Base-by-base conservation (phyloP, 2,329 filamentous ascomycete species). In the Sarocladium brachiariae region DNA sequence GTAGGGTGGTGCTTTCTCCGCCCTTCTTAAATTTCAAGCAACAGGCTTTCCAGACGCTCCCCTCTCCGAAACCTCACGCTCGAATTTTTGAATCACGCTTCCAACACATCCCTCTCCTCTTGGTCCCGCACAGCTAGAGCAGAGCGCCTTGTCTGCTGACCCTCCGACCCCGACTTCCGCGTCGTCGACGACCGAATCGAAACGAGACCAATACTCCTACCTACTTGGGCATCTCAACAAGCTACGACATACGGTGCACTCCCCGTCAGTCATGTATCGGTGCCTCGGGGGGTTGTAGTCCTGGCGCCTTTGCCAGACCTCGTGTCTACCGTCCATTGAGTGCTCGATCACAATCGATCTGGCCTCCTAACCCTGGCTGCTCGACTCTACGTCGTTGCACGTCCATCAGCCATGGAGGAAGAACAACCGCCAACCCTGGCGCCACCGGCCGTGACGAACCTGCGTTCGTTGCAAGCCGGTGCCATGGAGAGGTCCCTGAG, bases 401-500 rank as follows among this genome's bases (percentile, higher is more conserved):
- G n/a, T 23, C 19, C 37, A n/a, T 34, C 18, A 13, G 11, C 61
- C 61, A 77, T 80, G 76, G 75, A 76, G 55, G 63, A 60, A 51
- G 56, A 55, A 24, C 55, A 58, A 35, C 54, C 58, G 46, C 65
- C 56, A 51, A 56, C 59, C 55, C 67, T 80, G 64, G 75, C 75
- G 46, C 76, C 77, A 54, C 77, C 76, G 54, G 75, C 72, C 54
- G 72, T 81, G 56, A 66, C 71, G 58, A 72, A 74, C 55, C 70
- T 83, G 51, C 70, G 77, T 56, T 71, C 69, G 48, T 70, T 75
- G 58, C 69, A 71, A 54, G 69, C 70, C 50, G 69, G 66, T 53
- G 63, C 66, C 47, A 84, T 84, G 81, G 76, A 81, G 64, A 72
- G 82, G 52, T 77, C 89, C 11, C 73, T 93, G 58, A 96, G 87